A percentile compares a stretch with the other conserved stretches of the same genome.
These are phyloP conservation scores for Harrya chromipes DNA, from an alignment of 768 basidiomycete species.

Conservation along the genomic window DNA sequence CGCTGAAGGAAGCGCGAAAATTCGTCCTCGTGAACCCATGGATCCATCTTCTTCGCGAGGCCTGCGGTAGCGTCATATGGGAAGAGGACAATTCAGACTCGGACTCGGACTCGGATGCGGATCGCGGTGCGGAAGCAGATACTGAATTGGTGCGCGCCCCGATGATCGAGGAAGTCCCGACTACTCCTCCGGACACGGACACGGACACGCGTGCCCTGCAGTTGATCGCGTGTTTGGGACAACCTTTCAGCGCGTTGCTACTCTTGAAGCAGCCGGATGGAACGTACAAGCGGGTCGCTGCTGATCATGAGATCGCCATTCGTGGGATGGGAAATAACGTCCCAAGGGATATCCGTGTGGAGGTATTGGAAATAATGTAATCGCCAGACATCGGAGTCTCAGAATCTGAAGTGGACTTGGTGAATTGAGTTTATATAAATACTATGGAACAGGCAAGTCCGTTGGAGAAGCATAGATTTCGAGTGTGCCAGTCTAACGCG, in stretches of 20 bases:
- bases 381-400: no score
- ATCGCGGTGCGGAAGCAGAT: not conserved
- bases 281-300: constrained; percentile 5
- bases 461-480: no score
- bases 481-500: no score
- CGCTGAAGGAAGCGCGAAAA: not conserved
- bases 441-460: no score
- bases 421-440: no score
- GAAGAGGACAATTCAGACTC: no score
- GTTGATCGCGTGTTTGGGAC: constrained; percentile 4
- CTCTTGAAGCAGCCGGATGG: not conserved
- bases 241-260: constrained; percentile 3
- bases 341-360: not conserved
- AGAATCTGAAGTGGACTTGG: no score
- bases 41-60: not conserved
- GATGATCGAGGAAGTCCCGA: not conserved
- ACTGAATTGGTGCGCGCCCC: not conserved
- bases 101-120: not conserved
- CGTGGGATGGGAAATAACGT: not conserved
- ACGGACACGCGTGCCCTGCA: not conserved
- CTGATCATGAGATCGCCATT: constrained; percentile 4
- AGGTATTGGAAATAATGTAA: constrained; percentile 2
- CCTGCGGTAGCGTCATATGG: not conserved
- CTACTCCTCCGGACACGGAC: not conserved
- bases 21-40: not conserved